Conservation (phyloP, 495 filamentous ascomycete genomes). For the Podospora conica region DNA sequence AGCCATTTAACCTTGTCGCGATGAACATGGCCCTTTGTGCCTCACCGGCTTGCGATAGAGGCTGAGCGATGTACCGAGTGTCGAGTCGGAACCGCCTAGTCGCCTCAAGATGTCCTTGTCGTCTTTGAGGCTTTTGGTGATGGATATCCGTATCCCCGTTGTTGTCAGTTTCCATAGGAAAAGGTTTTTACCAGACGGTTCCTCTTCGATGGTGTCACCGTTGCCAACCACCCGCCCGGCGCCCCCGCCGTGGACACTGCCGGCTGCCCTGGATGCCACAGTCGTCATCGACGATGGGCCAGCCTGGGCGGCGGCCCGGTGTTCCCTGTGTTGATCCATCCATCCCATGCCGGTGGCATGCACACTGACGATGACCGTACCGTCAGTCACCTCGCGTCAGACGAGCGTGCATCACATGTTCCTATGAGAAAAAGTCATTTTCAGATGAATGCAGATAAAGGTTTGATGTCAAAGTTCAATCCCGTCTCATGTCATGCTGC, state of each 20-base stretch:
- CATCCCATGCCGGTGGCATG: neutral
- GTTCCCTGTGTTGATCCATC: neutral
- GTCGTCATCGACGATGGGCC: neutral
- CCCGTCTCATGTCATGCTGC: neutral
- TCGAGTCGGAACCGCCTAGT: no score
- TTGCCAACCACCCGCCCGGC: neutral
- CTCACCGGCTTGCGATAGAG: neutral
- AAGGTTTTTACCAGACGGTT: neutral
- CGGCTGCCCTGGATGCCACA: neutral
- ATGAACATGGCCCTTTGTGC: neutral
- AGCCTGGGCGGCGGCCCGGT: neutral
- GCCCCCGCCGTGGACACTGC: neutral
- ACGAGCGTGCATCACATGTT: no score
- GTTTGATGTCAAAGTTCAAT: neutral
- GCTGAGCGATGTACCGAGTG: neutral
- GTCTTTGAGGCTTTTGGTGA: neutral
- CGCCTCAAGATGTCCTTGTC: no score
- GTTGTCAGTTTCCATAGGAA: no score
- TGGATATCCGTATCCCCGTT: neutral
- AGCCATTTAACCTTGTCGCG: neutral
- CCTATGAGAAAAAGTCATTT: neutral
- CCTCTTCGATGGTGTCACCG: neutral
- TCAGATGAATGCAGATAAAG: neutral
- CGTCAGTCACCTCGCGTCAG: neutral
- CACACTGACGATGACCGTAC: neutral